phyloP scores from a whole-genome alignment of 257 asterid species.

The Linaria vulgaris region DNA sequence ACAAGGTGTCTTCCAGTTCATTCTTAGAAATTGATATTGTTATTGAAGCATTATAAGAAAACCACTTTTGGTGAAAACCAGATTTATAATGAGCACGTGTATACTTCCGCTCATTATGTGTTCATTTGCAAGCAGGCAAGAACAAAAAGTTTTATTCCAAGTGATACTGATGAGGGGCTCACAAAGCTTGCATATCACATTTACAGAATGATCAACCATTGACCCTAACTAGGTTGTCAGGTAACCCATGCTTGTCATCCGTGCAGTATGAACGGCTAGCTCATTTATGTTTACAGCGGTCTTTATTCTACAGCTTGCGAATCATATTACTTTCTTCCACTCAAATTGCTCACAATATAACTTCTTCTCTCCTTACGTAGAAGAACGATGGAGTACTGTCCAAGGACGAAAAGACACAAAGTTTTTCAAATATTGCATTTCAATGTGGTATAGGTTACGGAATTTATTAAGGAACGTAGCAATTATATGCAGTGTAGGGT shows the following conservation, averaged over 20 bases:
- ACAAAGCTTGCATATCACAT: background rate
- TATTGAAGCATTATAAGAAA: background rate
- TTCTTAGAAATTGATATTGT: background rate
- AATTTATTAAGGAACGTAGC: no score
- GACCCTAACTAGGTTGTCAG: background rate
- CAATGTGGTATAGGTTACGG: no score
- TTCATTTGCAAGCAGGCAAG: slow-evolving; percentile 1
- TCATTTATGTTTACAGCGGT: background rate
- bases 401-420: background rate
- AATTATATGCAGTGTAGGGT: no score
- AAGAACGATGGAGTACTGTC: background rate
- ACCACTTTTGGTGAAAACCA: background rate
- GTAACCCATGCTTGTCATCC: slow-evolving; percentile 10
- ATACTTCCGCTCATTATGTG: background rate
- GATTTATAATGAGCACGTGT: no score
- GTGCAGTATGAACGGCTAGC: slow-evolving; percentile 3
- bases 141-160: background rate
- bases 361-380: background rate
- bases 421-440: no score
- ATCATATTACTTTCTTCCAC: background rate
- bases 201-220: background rate
- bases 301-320: background rate
- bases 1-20: no score
- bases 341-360: slow-evolving; percentile 8
- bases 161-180: background rate